Conservation (phyloP, 2,329 filamentous ascomycete species). For the Neurospora sp. region DNA sequence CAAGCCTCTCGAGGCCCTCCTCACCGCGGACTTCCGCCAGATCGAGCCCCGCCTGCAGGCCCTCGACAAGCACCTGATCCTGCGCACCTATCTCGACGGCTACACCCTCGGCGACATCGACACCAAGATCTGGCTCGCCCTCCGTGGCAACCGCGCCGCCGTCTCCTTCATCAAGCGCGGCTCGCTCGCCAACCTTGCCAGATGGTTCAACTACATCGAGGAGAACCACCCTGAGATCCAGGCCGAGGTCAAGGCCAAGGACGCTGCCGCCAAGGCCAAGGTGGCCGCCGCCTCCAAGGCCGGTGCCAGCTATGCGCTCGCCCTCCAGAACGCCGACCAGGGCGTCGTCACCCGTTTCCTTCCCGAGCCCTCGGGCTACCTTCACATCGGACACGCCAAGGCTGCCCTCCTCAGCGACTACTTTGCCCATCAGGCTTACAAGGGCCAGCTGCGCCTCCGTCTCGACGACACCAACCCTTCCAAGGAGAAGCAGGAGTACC, state of each 20-base stretch:
- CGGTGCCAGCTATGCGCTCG: slow-evolving; percentile 82
- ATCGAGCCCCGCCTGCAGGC: slow-evolving; percentile 30
- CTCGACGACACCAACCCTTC: slow-evolving; percentile 97
- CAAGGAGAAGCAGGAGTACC: slow-evolving; percentile 94
- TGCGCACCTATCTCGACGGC: slow-evolving; percentile 78
- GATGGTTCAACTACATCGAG: slow-evolving; percentile 86
- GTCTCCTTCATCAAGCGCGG: slow-evolving; percentile 73
- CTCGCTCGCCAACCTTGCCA: slow-evolving; percentile 62
- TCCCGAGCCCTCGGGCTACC: slow-evolving; percentile 88
- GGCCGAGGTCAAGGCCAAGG: slow-evolving; percentile 58
- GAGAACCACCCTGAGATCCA: slow-evolving; percentile 69
- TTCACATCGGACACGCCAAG: slow-evolving; percentile 95
- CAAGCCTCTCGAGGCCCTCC: slow-evolving; percentile 35
- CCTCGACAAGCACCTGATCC: slow-evolving; percentile 78
- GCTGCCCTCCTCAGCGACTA: slow-evolving; percentile 68
- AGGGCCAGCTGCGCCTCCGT: slow-evolving; percentile 80
- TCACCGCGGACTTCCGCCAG: slow-evolving; percentile 62
- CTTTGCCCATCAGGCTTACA: slow-evolving; percentile 89
- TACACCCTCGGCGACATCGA: slow-evolving; percentile 71
- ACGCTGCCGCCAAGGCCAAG: slow-evolving; percentile 60
- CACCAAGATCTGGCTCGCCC: slow-evolving; percentile 70
- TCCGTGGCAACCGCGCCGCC: slow-evolving; percentile 78
- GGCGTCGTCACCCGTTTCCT: slow-evolving; percentile 89
- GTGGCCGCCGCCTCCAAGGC: slow-evolving; percentile 61
- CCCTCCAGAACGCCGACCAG: slow-evolving; percentile 72